Base-by-base conservation (phyloP, 495 filamentous ascomycete species). In the Lindgomyces ingoldianus region DNA sequence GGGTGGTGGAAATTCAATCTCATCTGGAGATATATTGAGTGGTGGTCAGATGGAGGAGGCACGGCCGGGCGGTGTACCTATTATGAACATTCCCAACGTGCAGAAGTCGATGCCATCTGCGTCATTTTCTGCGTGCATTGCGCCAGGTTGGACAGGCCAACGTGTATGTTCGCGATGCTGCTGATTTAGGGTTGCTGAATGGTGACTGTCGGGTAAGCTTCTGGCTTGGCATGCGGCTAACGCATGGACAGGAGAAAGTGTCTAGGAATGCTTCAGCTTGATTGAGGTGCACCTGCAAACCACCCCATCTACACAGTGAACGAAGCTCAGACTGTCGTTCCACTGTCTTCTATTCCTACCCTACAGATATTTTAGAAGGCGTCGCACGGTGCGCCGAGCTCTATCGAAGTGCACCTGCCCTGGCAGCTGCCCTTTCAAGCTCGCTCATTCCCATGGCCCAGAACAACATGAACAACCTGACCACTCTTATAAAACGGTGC, bases 401-500 rank as follows among this genome's bases (percentile, higher is more conserved):
- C n/a, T 39, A 39, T 39, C 33, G 6, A 39, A 39, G 14, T 61
- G 62, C 67, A 60, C 49, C 57, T 57, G 55, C 57, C 66, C 66
- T 52, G 29, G 44, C 42, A 19, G 39, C 42, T 4, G 51, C 47
- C 16, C 52, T 53, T 54, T 64, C 41, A 47, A 61, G 60, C 58
- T 33, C 60, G 27, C 54, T 30, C 45, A 54, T 52, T 33, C 47
- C 46, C 33, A 86, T 84, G 81, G 81, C 81, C 68, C 75, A 77
- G 57, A 80, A 76, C 77, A 88, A 91, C 71, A 96, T 98, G 90
- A 87, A 98, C 81, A 97, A 97, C 74, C 79, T 98, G 62, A 94
- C 91, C 45, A 98, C 94, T 56, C 84, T 98, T 69, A 96, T 98
- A 82, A 98, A 98, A 84, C 86, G 94, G 94, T 98, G 84, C 70